phyloP scores from a whole-genome alignment of 306 rosid genomes.

The Cucurbita argyrosperma region DNA sequence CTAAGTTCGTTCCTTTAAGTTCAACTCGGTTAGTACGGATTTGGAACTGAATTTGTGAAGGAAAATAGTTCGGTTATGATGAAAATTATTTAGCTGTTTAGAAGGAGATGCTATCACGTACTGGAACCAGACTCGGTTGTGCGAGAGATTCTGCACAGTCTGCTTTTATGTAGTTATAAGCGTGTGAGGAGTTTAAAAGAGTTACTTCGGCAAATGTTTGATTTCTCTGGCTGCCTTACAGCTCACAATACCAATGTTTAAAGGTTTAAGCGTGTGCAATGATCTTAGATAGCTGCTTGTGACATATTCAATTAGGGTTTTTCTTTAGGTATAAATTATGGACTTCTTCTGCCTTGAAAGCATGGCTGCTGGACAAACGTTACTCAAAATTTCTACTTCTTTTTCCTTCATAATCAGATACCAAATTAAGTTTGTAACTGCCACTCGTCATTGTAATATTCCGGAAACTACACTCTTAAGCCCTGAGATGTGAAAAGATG shows the following conservation, averaged over 20 bases:
- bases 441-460: background rate
- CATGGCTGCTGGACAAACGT: background rate
- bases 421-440: background rate
- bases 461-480: background rate
- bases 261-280: background rate
- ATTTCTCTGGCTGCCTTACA: background rate
- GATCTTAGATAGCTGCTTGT: background rate
- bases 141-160: background rate
- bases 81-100: background rate
- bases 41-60: background rate
- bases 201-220: background rate
- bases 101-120: background rate
- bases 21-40: background rate
- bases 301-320: background rate
- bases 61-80: background rate
- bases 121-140: background rate
- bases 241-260: background rate
- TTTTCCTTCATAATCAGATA: background rate
- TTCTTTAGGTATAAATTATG: background rate
- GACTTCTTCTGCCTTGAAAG: background rate
- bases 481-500: background rate
- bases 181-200: background rate
- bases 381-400: background rate
- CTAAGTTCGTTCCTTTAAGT: background rate
- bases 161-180: background rate